phyloP scores from a whole-genome alignment of 2,329 filamentous ascomycete genomes.

The Nemania serpens region DNA sequence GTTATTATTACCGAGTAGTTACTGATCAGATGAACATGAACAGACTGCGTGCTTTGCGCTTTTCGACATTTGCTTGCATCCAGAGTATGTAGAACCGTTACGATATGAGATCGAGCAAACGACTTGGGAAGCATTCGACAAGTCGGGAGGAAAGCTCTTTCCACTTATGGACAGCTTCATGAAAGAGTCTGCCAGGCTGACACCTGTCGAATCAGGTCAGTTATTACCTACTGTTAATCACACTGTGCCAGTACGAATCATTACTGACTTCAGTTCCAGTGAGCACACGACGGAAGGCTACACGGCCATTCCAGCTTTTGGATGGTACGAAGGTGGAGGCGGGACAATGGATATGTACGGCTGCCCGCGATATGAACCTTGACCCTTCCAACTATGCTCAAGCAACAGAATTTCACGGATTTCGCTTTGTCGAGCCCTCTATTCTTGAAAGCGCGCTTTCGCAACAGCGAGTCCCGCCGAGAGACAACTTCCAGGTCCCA shows the following conservation, averaged over 20 bases:
- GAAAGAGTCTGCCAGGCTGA: constrained; percentile 32
- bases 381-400: constrained; percentile 3
- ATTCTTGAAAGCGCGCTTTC: not conserved
- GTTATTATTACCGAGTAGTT: too few relatives aligned
- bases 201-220: constrained; percentile 28
- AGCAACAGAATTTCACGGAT: constrained; percentile 13
- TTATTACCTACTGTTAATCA: not conserved
- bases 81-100: constrained; percentile 21
- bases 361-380: constrained; percentile 6
- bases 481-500: not conserved
- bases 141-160: constrained; percentile 6
- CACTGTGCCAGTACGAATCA: too few relatives aligned
- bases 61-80: constrained; percentile 29
- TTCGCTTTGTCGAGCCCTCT: constrained; percentile 9
- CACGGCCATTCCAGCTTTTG: constrained; percentile 9
- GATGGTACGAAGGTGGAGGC: constrained; percentile 16
- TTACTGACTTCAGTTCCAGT: constrained; percentile 2
- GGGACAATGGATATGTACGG: constrained; percentile 17
- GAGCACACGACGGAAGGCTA: constrained; percentile 16
- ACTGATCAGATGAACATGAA: too few relatives aligned
- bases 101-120: constrained; percentile 5
- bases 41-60: constrained; percentile 24
- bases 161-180: constrained; percentile 35
- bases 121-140: constrained; percentile 5
- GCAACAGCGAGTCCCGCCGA: not conserved